Conservation (phyloP, 2,329 filamentous ascomycete genomes). For the Fusarium gaditjirri region DNA sequence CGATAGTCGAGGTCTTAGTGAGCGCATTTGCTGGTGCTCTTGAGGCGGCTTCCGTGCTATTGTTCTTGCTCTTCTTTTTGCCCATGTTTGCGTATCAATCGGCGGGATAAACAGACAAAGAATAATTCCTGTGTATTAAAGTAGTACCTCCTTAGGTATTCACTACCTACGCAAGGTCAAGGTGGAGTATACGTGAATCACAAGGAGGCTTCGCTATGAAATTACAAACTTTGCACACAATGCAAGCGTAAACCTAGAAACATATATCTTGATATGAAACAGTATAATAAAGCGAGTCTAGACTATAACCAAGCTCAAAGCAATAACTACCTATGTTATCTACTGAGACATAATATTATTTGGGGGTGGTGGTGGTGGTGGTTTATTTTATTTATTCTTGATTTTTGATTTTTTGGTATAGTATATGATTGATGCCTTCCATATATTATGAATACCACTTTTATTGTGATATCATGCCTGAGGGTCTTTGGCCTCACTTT, state of each 20-base stretch:
- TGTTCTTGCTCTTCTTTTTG: not conserved
- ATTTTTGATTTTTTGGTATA: too few species aligned
- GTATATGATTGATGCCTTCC: too few species aligned
- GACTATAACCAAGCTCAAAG: not conserved
- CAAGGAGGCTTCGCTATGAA: not conserved
- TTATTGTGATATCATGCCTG: not conserved
- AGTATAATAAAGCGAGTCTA: not conserved
- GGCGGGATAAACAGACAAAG: too few species aligned
- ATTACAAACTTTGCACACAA: not conserved
- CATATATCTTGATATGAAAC: not conserved
- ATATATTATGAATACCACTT: not conserved
- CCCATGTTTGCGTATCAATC: not conserved
- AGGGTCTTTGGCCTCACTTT: not conserved
- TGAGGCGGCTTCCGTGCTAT: not conserved
- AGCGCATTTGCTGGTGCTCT: not conserved
- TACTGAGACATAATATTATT: not conserved
- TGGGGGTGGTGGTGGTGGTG: too few species aligned
- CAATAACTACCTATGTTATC: not conserved
- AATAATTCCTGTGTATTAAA: not conserved
- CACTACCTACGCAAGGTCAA: not conserved
- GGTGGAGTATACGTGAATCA: not conserved
- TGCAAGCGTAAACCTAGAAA: not conserved
- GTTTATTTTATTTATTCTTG: too few species aligned
- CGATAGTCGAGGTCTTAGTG: not conserved
- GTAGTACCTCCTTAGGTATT: not conserved